A percentile compares a stretch with the other conserved stretches of the same genome.
Evolutionary conservation across 1,284 basidiomycete species (phyloP).

Genomic region (Boletus smithii): DNA sequence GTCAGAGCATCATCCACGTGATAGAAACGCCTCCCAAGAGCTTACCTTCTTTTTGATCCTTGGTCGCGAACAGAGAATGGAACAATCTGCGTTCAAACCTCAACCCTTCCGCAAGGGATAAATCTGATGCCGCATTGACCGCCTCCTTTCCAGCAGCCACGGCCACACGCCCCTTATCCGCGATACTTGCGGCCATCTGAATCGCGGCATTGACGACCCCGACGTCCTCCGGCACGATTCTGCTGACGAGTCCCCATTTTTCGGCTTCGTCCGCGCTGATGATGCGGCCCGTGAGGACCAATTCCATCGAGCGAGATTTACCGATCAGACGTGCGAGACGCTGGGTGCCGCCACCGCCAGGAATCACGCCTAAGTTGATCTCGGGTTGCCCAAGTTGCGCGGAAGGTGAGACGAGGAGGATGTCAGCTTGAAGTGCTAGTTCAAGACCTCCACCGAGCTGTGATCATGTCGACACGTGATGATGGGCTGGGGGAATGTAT

Average conservation of each 20-base stretch:
- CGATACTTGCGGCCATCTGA: slow-evolving; percentile 77
- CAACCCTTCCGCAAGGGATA: slow-evolving; percentile 80
- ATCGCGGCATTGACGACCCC: slow-evolving; percentile 89
- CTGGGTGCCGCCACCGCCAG: slow-evolving; percentile 84
- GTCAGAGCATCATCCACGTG: slow-evolving; percentile 1
- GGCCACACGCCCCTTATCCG: slow-evolving; percentile 81
- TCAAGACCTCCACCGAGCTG: slow-evolving; percentile 96
- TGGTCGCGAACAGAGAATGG: slow-evolving; percentile 91
- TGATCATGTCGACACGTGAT: not conserved
- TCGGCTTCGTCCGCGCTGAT: slow-evolving; percentile 84
- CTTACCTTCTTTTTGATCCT: slow-evolving; percentile 95
- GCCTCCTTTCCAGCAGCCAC: slow-evolving; percentile 94
- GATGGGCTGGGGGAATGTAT: not conserved
- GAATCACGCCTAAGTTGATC: slow-evolving; percentile 96
- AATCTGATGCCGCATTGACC: slow-evolving; percentile 89
- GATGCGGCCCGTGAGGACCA: slow-evolving; percentile 85
- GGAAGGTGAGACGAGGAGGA: slow-evolving; percentile 90
- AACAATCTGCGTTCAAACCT: slow-evolving; percentile 88
- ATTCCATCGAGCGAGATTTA: slow-evolving; percentile 95
- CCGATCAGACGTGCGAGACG: slow-evolving; percentile 85
- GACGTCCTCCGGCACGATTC: slow-evolving; percentile 75
- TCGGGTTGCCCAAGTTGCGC: slow-evolving; percentile 97
- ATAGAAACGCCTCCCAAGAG: slow-evolving; percentile 8
- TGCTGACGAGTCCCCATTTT: slow-evolving; percentile 80
- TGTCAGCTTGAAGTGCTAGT: slow-evolving; percentile 95